Evolutionary conservation across 2,329 filamentous ascomycete genomes (phyloP).

Genomic region (Apiospora sp.): DNA sequence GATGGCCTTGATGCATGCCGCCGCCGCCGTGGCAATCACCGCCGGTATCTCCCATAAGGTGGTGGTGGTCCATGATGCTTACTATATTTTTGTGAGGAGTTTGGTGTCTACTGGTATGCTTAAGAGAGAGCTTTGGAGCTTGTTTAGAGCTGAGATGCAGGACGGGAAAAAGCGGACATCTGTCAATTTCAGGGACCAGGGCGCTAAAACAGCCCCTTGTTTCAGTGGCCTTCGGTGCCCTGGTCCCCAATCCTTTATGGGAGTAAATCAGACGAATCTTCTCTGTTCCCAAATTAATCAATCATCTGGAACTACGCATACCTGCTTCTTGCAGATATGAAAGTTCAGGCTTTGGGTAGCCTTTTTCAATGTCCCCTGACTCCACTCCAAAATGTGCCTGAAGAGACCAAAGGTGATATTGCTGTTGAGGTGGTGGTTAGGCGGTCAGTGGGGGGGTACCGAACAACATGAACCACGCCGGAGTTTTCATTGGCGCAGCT

Average conservation of each 20-base stretch:
- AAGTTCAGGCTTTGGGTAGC: background rate
- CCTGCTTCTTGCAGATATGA: background rate
- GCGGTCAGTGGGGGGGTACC: too few species aligned
- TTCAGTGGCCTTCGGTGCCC: slow-evolving; percentile 6
- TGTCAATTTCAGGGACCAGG: background rate
- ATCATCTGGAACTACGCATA: background rate
- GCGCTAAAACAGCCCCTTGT: slow-evolving; percentile 12
- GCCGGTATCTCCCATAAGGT: background rate
- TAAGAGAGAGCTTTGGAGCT: background rate
- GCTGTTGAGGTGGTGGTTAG: too few species aligned
- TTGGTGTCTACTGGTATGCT: background rate
- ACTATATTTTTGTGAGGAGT: background rate
- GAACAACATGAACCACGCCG: too few species aligned
- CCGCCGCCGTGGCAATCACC: background rate
- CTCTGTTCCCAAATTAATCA: background rate
- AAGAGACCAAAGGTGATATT: too few species aligned
- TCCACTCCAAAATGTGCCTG: too few species aligned
- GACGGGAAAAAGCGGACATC: background rate
- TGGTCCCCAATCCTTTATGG: background rate
- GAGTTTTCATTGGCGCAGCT: too few species aligned
- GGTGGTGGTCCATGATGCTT: background rate
- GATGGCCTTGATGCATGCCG: slow-evolving; percentile 14
- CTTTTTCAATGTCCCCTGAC: too few species aligned
- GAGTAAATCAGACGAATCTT: background rate
- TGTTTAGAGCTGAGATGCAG: background rate